A percentile compares a stretch with the other conserved stretches of the same genome.
Evolutionary conservation across 768 basidiomycete genomes (phyloP).

Genomic region (Suillus lakei): DNA sequence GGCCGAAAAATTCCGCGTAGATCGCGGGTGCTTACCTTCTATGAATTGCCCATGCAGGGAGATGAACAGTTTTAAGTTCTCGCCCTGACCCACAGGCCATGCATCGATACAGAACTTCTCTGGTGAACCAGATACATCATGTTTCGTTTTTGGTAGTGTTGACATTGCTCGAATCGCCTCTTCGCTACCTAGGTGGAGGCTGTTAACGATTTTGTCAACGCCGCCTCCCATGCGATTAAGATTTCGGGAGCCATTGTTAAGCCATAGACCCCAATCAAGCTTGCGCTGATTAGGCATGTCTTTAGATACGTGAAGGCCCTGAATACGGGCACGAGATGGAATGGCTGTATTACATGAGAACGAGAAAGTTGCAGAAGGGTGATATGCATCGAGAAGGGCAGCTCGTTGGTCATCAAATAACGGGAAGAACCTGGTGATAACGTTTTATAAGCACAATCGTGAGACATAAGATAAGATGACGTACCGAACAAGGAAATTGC

Average conservation of each 20-base stretch:
- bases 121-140: slow-evolving; percentile 78
- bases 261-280: slow-evolving; percentile 79
- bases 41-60: slow-evolving; percentile 89
- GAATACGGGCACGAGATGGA: slow-evolving; percentile 75
- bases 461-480: slow-evolving; percentile 27
- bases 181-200: slow-evolving; percentile 75
- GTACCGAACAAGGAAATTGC: slow-evolving; percentile 79
- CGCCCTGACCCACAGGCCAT: slow-evolving; percentile 73
- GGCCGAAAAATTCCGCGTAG: slow-evolving; percentile 5
- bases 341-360: slow-evolving; percentile 85
- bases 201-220: slow-evolving; percentile 63
- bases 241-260: slow-evolving; percentile 73
- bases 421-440: slow-evolving; percentile 72
- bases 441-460: slow-evolving; percentile 17
- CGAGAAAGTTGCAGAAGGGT: slow-evolving; percentile 89
- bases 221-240: slow-evolving; percentile 67
- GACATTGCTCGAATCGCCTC: slow-evolving; percentile 62
- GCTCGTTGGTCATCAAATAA: slow-evolving; percentile 80
- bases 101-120: slow-evolving; percentile 89
- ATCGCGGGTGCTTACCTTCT: slow-evolving; percentile 67
- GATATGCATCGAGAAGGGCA: slow-evolving; percentile 73
- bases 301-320: slow-evolving; percentile 64
- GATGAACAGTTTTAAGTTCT: slow-evolving; percentile 60
- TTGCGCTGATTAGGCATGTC: slow-evolving; percentile 84
- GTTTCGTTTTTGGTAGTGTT: slow-evolving; percentile 76